Percentiles rank a stretch among this genome's conserved stretches.
Evolutionary conservation across 2,329 filamentous ascomycete species (phyloP).

Genomic region (Cladosporium sp.): DNA sequence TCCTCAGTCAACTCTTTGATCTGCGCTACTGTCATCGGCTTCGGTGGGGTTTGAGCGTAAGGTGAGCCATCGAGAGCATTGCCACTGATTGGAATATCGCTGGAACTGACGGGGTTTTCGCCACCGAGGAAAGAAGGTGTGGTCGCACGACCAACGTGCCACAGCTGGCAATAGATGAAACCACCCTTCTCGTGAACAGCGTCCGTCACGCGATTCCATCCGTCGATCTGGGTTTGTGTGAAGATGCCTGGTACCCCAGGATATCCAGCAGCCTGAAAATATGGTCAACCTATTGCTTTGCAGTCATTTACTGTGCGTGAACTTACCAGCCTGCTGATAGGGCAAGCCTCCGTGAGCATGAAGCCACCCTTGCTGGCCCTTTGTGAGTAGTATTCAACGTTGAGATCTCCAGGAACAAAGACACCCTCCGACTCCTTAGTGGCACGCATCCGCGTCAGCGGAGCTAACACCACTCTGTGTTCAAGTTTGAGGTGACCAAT

Average conservation of each 20-base stretch:
- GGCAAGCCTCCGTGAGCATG: slow-evolving; percentile 50
- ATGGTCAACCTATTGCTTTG: slow-evolving; percentile 48
- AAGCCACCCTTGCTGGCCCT: slow-evolving; percentile 45
- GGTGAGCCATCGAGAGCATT: slow-evolving; percentile 24
- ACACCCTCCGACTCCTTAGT: slow-evolving; percentile 32
- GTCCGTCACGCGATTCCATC: slow-evolving; percentile 55
- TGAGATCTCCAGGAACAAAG: slow-evolving; percentile 38
- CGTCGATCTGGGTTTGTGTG: slow-evolving; percentile 48
- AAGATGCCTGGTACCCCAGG: slow-evolving; percentile 52
- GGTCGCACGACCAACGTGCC: slow-evolving; percentile 49
- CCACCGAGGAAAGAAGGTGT: slow-evolving; percentile 20
- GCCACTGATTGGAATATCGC: slow-evolving; percentile 27
- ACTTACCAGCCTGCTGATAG: slow-evolving; percentile 35
- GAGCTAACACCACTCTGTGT: slow-evolving; percentile 35
- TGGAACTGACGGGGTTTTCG: slow-evolving; percentile 23
- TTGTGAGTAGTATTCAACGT: slow-evolving; percentile 50
- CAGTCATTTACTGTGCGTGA: slow-evolving; percentile 18
- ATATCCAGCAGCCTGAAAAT: slow-evolving; percentile 37
- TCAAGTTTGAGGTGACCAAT: slow-evolving; percentile 30
- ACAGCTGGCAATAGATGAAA: slow-evolving; percentile 58
- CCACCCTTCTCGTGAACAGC: slow-evolving; percentile 57
- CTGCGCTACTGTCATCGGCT: slow-evolving; percentile 32
- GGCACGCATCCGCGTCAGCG: slow-evolving; percentile 37
- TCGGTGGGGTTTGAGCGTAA: slow-evolving; percentile 30
- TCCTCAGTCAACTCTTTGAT: slow-evolving; percentile 30